These are phyloP conservation scores for Geotrichum klebahnii DNA, from an alignment of 1,139 yeast species.

Conservation along the genomic window DNA sequence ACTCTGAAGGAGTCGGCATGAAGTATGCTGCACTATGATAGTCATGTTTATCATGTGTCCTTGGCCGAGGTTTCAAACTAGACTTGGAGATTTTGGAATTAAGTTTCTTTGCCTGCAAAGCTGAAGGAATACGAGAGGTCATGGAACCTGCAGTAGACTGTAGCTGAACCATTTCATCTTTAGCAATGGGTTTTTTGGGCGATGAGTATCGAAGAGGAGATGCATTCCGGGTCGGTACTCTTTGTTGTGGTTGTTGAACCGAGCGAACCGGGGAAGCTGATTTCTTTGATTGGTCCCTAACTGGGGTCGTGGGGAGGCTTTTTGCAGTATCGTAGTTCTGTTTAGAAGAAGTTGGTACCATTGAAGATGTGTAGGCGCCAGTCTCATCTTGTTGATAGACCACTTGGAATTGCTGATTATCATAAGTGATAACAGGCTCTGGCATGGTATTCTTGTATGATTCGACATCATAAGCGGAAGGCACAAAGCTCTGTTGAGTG, in stretches of 20 bases:
- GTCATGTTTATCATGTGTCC: constrained; percentile 3
- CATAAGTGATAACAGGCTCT: constrained; percentile 15
- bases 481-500: background rate
- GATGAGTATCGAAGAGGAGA: too few species aligned
- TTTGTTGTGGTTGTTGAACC: too few species aligned
- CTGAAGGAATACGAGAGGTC: too few species aligned
- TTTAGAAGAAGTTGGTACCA: constrained; percentile 15
- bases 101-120: background rate
- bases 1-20: constrained; percentile 35
- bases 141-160: background rate
- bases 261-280: too few species aligned
- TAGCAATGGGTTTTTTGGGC: background rate
- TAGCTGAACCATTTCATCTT: background rate
- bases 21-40: constrained; percentile 21
- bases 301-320: too few species aligned
- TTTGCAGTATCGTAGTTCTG: too few species aligned
- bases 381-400: constrained; percentile 20
- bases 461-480: background rate
- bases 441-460: background rate
- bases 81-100: background rate
- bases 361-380: constrained; percentile 15
- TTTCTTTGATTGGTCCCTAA: background rate
- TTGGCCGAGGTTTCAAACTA: background rate
- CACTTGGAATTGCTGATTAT: constrained; percentile 19
- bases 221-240: too few species aligned